Evolutionary conservation across 2,329 filamentous ascomycete genomes (phyloP).

Genomic region (Claviceps citrina): DNA sequence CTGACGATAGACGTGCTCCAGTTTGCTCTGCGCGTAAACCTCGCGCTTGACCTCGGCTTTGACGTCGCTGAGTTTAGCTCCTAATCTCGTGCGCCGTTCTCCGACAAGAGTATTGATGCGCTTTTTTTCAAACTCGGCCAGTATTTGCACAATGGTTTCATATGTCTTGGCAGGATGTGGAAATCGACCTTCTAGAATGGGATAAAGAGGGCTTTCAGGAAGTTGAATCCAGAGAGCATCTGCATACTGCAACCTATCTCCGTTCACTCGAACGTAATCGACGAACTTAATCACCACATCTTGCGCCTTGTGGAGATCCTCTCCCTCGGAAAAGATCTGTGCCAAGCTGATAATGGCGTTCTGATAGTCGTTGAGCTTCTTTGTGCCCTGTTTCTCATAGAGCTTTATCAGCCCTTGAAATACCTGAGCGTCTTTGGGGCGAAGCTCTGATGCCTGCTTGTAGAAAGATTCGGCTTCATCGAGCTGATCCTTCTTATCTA

Average conservation of each 20-base stretch:
- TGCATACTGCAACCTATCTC: conserved; percentile 58
- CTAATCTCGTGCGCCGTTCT: conserved; percentile 73
- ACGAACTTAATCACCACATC: conserved; percentile 67
- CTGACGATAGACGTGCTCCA: conserved; percentile 68
- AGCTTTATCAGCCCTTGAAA: conserved; percentile 83
- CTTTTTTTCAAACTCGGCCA: conserved; percentile 75
- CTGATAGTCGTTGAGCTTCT: conserved; percentile 59
- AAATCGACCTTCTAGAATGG: conserved; percentile 67
- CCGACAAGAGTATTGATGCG: conserved; percentile 81
- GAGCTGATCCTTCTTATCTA: conserved; percentile 57
- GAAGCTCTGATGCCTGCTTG: conserved; percentile 52
- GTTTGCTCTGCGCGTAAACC: conserved; percentile 55
- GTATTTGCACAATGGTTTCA: conserved; percentile 64
- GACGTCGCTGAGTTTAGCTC: conserved; percentile 69
- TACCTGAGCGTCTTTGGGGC: conserved; percentile 62
- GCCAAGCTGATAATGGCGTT: conserved; percentile 59
- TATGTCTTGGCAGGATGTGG: conserved; percentile 70
- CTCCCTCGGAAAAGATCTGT: conserved; percentile 52
- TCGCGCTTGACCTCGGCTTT: conserved; percentile 78
- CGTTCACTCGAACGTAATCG: conserved; percentile 55
- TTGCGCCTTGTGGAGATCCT: conserved; percentile 48
- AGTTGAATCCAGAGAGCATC: conserved; percentile 61
- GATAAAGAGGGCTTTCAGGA: conserved; percentile 67
- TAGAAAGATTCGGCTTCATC: conserved; percentile 68
- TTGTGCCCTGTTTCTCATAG: conserved; percentile 60